Conservation (phyloP, 495 filamentous ascomycete genomes). For the Viridothelium virens region DNA sequence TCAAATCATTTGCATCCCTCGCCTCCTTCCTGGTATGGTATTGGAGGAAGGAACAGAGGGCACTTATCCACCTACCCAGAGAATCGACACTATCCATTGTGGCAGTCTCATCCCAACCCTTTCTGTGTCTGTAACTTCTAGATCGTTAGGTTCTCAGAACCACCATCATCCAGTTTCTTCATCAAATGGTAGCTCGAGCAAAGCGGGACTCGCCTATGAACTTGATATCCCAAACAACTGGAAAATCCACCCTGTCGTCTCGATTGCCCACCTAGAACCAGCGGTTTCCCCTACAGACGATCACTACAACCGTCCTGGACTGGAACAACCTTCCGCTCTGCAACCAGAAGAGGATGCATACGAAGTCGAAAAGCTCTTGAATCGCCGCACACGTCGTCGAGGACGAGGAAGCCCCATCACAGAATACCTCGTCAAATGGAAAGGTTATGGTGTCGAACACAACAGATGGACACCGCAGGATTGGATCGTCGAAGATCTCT, state of each 20-base stretch:
- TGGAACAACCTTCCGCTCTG: background rate
- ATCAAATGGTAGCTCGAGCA: no score
- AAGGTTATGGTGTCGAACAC: background rate
- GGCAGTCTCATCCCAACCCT: no score
- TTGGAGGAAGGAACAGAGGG: no score
- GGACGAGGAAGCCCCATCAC: background rate
- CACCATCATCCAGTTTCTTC: no score
- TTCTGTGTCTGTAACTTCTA: no score
- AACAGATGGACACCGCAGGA: background rate
- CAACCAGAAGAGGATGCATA: background rate
- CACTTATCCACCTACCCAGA: no score
- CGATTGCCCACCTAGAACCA: constrained; percentile 20
- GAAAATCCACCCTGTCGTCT: constrained; percentile 23
- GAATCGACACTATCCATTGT: no score
- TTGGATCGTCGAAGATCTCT: background rate
- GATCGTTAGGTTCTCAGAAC: no score
- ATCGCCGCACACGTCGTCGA: background rate
- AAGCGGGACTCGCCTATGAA: constrained; percentile 17
- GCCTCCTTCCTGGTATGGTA: no score
- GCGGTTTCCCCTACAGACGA: background rate
- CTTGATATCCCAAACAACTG: constrained; percentile 19
- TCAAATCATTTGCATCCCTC: no score
- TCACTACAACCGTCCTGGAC: background rate
- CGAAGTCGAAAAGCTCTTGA: background rate
- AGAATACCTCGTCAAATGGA: background rate